Evolutionary conservation across 176 grass and related monocot species (phyloP).

Genomic region (Hordeum vulgare): DNA sequence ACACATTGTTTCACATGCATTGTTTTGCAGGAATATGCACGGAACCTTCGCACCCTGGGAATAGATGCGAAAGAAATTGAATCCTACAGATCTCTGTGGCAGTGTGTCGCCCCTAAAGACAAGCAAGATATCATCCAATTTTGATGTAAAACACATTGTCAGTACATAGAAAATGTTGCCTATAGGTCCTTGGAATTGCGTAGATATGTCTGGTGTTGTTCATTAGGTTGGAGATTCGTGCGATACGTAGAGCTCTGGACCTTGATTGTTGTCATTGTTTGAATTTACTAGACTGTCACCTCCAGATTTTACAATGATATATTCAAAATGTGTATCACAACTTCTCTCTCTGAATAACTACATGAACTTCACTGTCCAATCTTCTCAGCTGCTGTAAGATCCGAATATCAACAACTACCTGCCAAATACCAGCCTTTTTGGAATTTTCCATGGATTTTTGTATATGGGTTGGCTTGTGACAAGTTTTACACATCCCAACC

Average conservation of each 20-base stretch:
- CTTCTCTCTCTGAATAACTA: neutral
- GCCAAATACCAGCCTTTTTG: neutral
- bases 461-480: neutral
- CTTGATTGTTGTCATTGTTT: neutral
- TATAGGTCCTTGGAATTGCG: constrained; percentile 11
- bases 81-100: constrained; percentile 71
- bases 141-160: constrained; percentile 40
- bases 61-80: constrained; percentile 68
- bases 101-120: constrained; percentile 93
- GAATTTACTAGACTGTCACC: neutral
- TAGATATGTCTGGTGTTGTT: constrained; percentile 24
- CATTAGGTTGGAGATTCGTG: neutral
- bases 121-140: constrained; percentile 68
- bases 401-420: neutral
- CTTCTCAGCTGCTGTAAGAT: neutral
- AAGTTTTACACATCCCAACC: neutral
- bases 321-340: neutral
- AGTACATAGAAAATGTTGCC: constrained; percentile 31
- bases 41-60: constrained; percentile 62
- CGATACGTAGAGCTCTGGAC: constrained; percentile 20
- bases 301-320: constrained; percentile 1
- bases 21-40: constrained; percentile 79
- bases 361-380: neutral
- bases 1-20: neutral
- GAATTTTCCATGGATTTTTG: neutral